These are phyloP conservation scores for Phylloporus gajari DNA, from an alignment of 1,284 basidiomycete species.

Conservation along the genomic window DNA sequence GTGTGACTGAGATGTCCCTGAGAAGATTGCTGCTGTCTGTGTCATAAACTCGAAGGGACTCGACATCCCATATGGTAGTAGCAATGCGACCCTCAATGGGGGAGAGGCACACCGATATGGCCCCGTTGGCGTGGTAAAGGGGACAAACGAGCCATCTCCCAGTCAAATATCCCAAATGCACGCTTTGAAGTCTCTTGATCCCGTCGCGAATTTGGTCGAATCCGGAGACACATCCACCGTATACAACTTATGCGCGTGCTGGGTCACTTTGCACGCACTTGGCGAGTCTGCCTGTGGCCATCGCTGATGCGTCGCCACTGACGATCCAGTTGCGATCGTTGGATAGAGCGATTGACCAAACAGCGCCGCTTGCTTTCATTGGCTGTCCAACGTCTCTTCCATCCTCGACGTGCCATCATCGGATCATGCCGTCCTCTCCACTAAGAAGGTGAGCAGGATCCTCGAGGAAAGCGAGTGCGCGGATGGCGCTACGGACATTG, in stretches of 20 bases:
- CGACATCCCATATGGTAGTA: conserved; percentile 1
- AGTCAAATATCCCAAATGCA: conserved; percentile 4
- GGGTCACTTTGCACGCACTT: neutral
- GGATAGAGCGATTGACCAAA: conserved; percentile 9
- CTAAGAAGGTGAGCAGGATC: conserved; percentile 3
- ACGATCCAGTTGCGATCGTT: conserved; percentile 16
- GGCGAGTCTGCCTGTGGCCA: conserved; percentile 6
- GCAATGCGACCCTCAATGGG: conserved; percentile 10
- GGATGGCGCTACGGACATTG: neutral
- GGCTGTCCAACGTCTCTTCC: neutral
- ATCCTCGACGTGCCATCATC: conserved; percentile 5
- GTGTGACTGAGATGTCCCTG: neutral
- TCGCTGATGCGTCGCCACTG: conserved; percentile 6
- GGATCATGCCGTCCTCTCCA: conserved; percentile 1
- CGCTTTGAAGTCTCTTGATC: neutral
- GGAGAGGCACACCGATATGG: conserved; percentile 5
- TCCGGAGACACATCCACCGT: conserved; percentile 5
- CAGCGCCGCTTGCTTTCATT: neutral
- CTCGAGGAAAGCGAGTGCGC: neutral
- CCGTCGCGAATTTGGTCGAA: conserved; percentile 9
- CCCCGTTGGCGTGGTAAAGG: neutral
- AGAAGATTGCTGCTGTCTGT: neutral
- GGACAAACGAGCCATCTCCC: conserved; percentile 3
- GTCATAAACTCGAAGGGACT: conserved; percentile 5
- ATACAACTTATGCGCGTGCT: neutral